These are phyloP conservation scores for Didymella pinodella DNA, from an alignment of 2,329 filamentous ascomycete genomes.

Conservation along the genomic window DNA sequence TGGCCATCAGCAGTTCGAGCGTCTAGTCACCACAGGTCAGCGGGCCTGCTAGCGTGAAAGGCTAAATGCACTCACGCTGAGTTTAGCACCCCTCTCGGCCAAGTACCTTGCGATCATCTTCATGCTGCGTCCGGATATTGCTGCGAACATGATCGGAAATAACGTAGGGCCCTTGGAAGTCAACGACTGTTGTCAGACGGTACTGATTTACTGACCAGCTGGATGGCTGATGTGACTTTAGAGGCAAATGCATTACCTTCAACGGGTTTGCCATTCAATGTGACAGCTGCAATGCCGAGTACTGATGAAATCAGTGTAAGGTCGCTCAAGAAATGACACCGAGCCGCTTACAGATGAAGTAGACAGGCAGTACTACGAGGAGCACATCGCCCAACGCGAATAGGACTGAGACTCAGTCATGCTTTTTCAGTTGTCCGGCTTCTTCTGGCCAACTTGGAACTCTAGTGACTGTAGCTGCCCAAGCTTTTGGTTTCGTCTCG, in stretches of 20 bases:
- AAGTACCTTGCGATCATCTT: conserved; percentile 48
- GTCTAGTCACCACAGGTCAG: no score
- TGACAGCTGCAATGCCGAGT: conserved; percentile 34
- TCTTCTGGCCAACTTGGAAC: conserved; percentile 45
- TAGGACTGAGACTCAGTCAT: conserved; percentile 33
- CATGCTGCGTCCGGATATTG: conserved; percentile 46
- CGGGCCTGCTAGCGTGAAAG: no score
- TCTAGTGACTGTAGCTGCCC: conserved; percentile 30
- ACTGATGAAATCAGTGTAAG: conserved; percentile 24
- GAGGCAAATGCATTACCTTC: no score
- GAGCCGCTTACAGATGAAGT: conserved; percentile 43
- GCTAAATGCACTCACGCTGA: no score
- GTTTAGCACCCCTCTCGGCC: conserved; percentile 15
- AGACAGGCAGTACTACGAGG: conserved; percentile 42
- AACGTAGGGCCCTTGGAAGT: conserved; percentile 40
- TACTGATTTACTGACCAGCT: no score
- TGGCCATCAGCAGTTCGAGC: conserved; percentile 45
- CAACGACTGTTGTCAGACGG: no score
- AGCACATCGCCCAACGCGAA: conserved; percentile 39
- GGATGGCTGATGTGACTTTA: no score
- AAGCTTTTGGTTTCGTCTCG: conserved; percentile 32
- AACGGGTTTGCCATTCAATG: conserved; percentile 37
- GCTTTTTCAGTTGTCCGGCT: conserved; percentile 33
- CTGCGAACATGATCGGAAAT: conserved; percentile 50
- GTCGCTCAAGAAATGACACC: no score